Base-by-base conservation (phyloP, 768 basidiomycete species). In the Podaxis rugospora region DNA sequence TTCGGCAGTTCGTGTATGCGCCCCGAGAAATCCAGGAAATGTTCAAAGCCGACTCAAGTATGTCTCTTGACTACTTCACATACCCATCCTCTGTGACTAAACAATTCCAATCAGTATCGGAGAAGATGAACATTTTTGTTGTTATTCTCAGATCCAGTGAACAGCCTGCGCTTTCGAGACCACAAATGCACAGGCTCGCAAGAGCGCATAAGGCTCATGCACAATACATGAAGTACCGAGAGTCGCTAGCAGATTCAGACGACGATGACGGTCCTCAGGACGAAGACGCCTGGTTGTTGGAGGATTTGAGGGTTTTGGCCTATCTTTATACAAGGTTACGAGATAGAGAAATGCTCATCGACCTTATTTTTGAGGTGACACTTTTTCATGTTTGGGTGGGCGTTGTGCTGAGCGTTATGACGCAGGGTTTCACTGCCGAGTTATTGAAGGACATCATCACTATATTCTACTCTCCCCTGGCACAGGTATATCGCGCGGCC, bases 371-470 rank as follows among this genome's bases (percentile, higher is more conserved):
- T 64, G 95, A 99, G 87, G 95, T 89, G 57, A 58, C 82, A 64
- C 23, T 4, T 21, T 16, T n/a, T 28, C 4, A 36, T 47, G 10
- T 10, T 27, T 4, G 42, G 4, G 9, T 16, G 3, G 32, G 21
- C 36, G 32, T 49, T 36, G 32, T 49, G 47, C 32, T 49, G 21
- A 21, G 46, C 35, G 0, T 51, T 9, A 28, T 63, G 55, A 57
- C n/a, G 5, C 37, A 98, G 95, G 95, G 97, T 21, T 88, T 88
- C 49, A 98, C 97, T 0, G 88, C 96, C 1, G 97, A 98, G 36
- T 79, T 99, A 25, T 77, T 99, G 68, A 98, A 95, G 73, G 97
- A 99, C 71, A 98, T 99, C 62, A 93, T 99, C 67, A 98, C 97
- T 18, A 98, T 99, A 61, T 99, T 99, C 74, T 99, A 99, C 72